Base-by-base conservation (phyloP, 768 basidiomycete genomes). In the Lactifluus rugatus region DNA sequence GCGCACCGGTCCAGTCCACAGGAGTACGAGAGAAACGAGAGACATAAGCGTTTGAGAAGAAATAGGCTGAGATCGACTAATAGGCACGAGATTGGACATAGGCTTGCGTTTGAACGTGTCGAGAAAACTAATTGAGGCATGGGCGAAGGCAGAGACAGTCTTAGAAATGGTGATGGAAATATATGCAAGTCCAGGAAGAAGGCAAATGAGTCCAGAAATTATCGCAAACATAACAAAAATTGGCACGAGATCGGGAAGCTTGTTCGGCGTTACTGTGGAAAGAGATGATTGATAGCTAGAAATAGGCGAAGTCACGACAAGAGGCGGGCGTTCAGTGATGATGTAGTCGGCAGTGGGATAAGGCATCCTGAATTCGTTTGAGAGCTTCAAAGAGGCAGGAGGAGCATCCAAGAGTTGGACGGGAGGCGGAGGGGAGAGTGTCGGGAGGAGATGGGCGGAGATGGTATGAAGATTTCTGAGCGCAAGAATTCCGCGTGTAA, bases 1-100 rank as follows among this genome's bases (percentile, higher is more conserved):
- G 19, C 52, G 47, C 34, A 59, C 58, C 25, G 53, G 52, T 44
- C 48, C 41, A 19, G 39, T 54, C 58, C 58, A 59, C 14, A 36
- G 5, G 1, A 48, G 23, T 9, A 45, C 8, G 2, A 57, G 16
- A 3, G 52, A 54, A 17, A 34, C 9, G 19, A 54, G n/a, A 13
- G 19, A 49, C 13, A 59, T 13, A 8, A 45, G 6, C 17, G 31
- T 48, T 19, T 42, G 16, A 17, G n/a, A 50, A 25, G n/a, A 34
- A 31, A 23, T 3, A 19, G 19, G 16, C 21, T 17, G 19, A 23
- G 28, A 23, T 7, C 9, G 21, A 42, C 41, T 3, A 34, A 16
- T 5, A 19, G 52, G 32, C 2, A 44, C 39, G 25, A 23, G 34
- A 48, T 34, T 32, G 31, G 17, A 48, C 2, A 7, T 44, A 3